Evolutionary conservation across 1,139 yeast species (phyloP), one percentile per base, ranked within the genome.

Genomic region (Oligophagozyma castellii): DNA sequence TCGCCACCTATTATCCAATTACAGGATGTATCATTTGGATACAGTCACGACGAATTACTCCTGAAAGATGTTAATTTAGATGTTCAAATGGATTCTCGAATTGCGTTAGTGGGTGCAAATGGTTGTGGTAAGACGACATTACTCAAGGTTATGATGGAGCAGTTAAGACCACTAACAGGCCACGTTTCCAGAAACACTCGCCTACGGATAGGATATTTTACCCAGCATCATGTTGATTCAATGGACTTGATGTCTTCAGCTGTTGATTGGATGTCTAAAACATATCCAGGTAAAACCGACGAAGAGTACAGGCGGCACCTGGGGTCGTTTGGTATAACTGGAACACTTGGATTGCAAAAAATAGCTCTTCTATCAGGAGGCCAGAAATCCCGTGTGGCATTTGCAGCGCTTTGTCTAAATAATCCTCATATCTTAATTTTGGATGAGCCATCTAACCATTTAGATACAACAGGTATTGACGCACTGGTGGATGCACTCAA

Each of bases 221-320:
- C 99, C n/a, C 99, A 89, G 61, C 98, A 89, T 54, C 98, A 89
- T 50, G 93, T 89, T 40, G 99, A 89, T 49, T 78, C 89, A n/a
- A 81, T 89, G 95, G 98, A 89, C 49, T 61, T 86, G 43, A 64
- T 58, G n/a, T 60, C 73, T 29, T 78, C 84, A 34, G 95, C 98
- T 0, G 95, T 89, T 5, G 75, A 78, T 32, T 89, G 96, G 95
- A 72, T 89, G 84, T 77, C 94, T 5, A 65, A 70, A 38, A 70
- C 79, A 4, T 83, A 66, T 63, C 98, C 96, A 2, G 96, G 98
- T 31, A 83, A 77, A 53, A 70, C 86, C 2, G 98, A 86, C 51
- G 98, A 89, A 59, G 98, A 92, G 55, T 89, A 86, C 53, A 77
- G 98, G 62, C 77, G 95, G 48, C 95, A 84, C 52, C 65, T 89